These are phyloP conservation scores for Ambispora gerdemannii DNA, from an alignment of 192 early-diverging fungal species.

Conservation along the genomic window DNA sequence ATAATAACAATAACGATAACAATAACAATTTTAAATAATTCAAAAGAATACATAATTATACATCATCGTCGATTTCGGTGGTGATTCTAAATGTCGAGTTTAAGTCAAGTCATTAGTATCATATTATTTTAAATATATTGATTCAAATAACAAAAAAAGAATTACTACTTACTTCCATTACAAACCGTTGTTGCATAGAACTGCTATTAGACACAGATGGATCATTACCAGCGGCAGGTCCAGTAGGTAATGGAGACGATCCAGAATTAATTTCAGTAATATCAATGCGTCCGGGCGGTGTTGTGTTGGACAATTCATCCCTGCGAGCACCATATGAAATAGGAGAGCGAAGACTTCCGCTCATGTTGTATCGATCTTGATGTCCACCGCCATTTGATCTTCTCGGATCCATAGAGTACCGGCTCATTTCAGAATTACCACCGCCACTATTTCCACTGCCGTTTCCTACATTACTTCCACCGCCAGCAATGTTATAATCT, in stretches of 20 bases:
- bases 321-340: not conserved
- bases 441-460: not conserved
- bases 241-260: conserved; percentile 17
- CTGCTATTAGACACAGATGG: not conserved
- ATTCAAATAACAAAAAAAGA: not conserved
- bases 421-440: not conserved
- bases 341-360: not conserved
- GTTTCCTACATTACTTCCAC: too few relatives aligned
- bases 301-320: not conserved
- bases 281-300: not conserved
- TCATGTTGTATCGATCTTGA: conserved; percentile 21
- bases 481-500: too few relatives aligned
- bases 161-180: not conserved
- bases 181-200: not conserved
- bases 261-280: not conserved
- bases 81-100: not conserved
- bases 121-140: not conserved
- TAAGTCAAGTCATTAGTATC: too few relatives aligned
- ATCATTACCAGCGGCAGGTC: conserved; percentile 11
- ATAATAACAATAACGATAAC: too few relatives aligned
- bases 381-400: not conserved
- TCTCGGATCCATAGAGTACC: conserved; percentile 16
- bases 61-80: not conserved
- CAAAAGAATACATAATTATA: too few relatives aligned
- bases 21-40: too few relatives aligned